phyloP scores from a whole-genome alignment of 139 green algal genomes.

The Chlamydomonas sphaeroides region DNA sequence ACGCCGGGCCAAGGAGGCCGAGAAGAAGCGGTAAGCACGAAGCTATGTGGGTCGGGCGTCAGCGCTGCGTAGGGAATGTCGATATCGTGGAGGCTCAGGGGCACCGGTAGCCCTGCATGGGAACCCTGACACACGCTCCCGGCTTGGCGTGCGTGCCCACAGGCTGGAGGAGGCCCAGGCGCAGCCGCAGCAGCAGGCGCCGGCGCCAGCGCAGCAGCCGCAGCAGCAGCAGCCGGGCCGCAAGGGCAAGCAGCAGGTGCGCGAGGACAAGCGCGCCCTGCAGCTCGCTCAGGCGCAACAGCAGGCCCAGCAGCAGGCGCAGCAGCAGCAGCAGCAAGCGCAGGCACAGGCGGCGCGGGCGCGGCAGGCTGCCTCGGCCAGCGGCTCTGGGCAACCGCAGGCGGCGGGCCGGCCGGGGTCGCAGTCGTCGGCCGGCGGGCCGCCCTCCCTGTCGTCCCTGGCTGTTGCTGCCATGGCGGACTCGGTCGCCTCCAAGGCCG shows the following conservation, averaged over 20 bases:
- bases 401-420: neutral
- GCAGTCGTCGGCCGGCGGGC: neutral
- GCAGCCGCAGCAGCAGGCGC: slow-evolving; percentile 19
- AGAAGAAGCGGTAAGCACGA: slow-evolving; percentile 34
- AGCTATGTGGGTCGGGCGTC: too few species aligned
- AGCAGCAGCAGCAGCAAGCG: slow-evolving; percentile 1
- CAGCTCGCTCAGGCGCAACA: slow-evolving; percentile 25
- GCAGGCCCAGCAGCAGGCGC: slow-evolving; percentile 33
- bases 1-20: slow-evolving; percentile 57
- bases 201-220: slow-evolving; percentile 1
- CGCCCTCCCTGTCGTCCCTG: neutral
- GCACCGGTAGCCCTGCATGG: too few species aligned
- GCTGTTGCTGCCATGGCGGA: too few species aligned
- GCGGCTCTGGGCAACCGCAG: neutral
- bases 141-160: too few species aligned
- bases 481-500: too few species aligned
- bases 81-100: too few species aligned
- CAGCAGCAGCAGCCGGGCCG: neutral
- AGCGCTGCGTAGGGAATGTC: too few species aligned
- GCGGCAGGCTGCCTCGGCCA: too few species aligned
- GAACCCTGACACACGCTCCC: too few species aligned
- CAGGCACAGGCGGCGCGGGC: neutral
- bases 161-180: slow-evolving; percentile 21
- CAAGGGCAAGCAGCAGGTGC: slow-evolving; percentile 2
- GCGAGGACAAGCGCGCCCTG: slow-evolving; percentile 11